These are phyloP conservation scores for Xerocomus cyaneibrunnescens DNA, from an alignment of 1,284 basidiomycete genomes.

Conservation along the genomic window DNA sequence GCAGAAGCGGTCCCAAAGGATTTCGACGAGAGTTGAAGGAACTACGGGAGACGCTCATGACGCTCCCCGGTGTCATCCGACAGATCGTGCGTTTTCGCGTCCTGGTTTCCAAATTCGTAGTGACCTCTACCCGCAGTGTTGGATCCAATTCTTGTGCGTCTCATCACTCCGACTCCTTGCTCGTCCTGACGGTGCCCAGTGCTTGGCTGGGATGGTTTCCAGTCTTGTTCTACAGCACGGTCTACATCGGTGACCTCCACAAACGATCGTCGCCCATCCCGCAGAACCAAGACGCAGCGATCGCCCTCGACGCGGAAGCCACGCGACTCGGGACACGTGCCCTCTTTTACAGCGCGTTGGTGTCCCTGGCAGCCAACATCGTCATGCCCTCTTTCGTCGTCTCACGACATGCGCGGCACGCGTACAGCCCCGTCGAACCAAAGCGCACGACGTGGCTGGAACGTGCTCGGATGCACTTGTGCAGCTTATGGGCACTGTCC, in stretches of 20 bases:
- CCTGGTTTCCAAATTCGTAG: slow-evolving; percentile 9
- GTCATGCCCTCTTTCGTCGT: slow-evolving; percentile 72
- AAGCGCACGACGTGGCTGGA: slow-evolving; percentile 27
- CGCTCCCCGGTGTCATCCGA: slow-evolving; percentile 72
- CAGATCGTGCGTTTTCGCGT: slow-evolving; percentile 62
- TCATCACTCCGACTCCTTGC: not conserved
- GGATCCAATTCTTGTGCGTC: slow-evolving; percentile 86
- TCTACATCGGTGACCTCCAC: slow-evolving; percentile 88
- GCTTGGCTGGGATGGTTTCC: slow-evolving; percentile 89
- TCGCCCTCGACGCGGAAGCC: slow-evolving; percentile 60
- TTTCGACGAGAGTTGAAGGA: slow-evolving; percentile 55
- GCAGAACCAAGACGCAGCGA: slow-evolving; percentile 34
- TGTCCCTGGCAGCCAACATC: slow-evolving; percentile 71
- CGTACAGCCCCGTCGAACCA: slow-evolving; percentile 20
- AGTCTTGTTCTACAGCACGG: slow-evolving; percentile 81
- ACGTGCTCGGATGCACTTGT: slow-evolving; percentile 54
- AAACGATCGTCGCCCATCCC: slow-evolving; percentile 47
- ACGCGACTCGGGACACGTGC: slow-evolving; percentile 84
- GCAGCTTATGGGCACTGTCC: slow-evolving; percentile 74
- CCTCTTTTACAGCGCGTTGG: slow-evolving; percentile 72
- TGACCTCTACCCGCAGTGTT: slow-evolving; percentile 45
- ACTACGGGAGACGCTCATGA: slow-evolving; percentile 68
- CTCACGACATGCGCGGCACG: slow-evolving; percentile 21
- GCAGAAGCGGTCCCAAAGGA: slow-evolving; percentile 35
- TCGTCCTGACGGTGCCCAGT: slow-evolving; percentile 39